Conservation (phyloP, 108 stramenopile genomes). For the Nitzschia sp. region DNA sequence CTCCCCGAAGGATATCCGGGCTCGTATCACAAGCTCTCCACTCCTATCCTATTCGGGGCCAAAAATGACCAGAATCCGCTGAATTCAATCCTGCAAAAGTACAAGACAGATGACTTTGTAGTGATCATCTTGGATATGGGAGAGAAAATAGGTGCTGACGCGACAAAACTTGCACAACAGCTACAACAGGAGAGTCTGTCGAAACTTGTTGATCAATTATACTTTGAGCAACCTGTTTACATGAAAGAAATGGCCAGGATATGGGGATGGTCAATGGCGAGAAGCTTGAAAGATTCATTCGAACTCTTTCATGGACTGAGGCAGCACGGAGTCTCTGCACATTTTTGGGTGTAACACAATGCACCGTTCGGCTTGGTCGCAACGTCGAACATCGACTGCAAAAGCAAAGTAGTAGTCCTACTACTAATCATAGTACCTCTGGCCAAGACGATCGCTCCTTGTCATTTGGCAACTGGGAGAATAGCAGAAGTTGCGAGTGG, state of each 20-base stretch:
- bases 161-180: constrained; percentile 43
- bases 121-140: constrained; percentile 75
- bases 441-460: no score
- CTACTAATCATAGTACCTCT: no score
- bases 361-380: no score
- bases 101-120: constrained; percentile 56
- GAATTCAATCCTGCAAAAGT: constrained; percentile 34
- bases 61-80: constrained; percentile 52
- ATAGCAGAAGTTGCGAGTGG: no score
- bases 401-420: no score
- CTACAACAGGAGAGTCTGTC: constrained; percentile 20
- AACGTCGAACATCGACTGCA: no score
- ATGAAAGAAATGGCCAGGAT: constrained; percentile 31
- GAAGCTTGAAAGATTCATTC: constrained; percentile 46
- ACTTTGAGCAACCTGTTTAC: constrained; percentile 75
- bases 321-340: constrained; percentile 46
- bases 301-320: constrained; percentile 45
- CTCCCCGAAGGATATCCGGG: constrained; percentile 11
- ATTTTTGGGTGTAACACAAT: constrained; percentile 60
- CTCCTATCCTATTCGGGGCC: constrained; percentile 36
- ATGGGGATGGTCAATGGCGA: constrained; percentile 44
- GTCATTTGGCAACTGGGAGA: no score
- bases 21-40: constrained; percentile 69
- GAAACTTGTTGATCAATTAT: constrained; percentile 71
- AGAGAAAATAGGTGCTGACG: constrained; percentile 53